phyloP scores from a whole-genome alignment of 2,329 filamentous ascomycete species.

The Eutypella sp. region DNA sequence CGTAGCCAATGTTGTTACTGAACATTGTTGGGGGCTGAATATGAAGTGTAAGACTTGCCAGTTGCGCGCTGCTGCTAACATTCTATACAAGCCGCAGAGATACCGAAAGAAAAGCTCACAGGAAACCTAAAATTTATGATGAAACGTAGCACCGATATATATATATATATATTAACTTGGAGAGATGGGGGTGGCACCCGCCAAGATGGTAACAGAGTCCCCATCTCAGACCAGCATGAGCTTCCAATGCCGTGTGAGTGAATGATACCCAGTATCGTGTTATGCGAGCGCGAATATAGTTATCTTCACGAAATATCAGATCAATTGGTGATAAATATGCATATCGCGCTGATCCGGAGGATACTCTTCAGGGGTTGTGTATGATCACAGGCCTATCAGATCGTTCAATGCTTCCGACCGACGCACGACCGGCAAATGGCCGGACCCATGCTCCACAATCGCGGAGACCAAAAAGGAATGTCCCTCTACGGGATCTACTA shows the following conservation, averaged over 20 bases:
- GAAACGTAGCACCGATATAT: no score
- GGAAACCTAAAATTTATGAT: no score
- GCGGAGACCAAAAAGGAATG: not conserved
- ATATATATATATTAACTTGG: no score
- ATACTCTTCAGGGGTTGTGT: not conserved
- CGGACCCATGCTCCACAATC: not conserved
- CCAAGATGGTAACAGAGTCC: no score
- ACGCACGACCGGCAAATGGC: not conserved
- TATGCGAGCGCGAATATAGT: not conserved
- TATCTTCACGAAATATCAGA: not conserved
- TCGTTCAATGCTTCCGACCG: not conserved
- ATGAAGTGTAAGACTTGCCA: no score
- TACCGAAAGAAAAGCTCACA: no score
- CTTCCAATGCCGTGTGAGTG: no score
- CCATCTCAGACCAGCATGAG: no score
- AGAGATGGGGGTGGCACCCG: no score
- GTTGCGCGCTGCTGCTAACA: not conserved
- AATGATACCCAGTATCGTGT: not conserved
- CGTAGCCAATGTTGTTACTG: conserved; percentile 14
- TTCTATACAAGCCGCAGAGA: not conserved
- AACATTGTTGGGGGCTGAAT: not conserved
- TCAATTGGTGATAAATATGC: not conserved
- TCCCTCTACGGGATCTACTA: no score
- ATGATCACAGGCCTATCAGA: not conserved
- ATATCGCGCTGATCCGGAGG: not conserved